Conservation (phyloP, 1,284 basidiomycete genomes). For the Rhodotorula sp. region DNA sequence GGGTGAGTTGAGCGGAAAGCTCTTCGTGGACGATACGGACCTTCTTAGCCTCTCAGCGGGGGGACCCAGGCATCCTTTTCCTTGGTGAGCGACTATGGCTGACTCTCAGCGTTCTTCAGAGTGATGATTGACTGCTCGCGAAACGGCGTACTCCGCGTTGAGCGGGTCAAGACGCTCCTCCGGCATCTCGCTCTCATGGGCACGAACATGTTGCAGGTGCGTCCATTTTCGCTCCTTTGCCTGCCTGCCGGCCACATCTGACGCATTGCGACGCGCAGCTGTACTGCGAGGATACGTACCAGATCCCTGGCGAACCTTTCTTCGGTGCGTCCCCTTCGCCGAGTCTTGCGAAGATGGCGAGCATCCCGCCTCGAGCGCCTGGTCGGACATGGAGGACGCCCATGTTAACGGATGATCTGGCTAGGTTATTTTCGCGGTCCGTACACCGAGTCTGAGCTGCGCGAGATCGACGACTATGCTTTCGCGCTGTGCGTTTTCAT, state of each 20-base stretch:
- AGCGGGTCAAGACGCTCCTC: slow-evolving; percentile 44
- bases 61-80: neutral
- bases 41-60: too few relatives aligned
- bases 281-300: slow-evolving; percentile 47
- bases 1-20: slow-evolving; percentile 19
- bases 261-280: too few relatives aligned
- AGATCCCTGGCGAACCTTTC: slow-evolving; percentile 49
- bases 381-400: neutral
- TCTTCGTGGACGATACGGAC: too few relatives aligned
- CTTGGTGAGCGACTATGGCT: too few relatives aligned
- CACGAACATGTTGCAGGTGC: slow-evolving; percentile 47
- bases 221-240: neutral
- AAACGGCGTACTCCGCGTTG: slow-evolving; percentile 48
- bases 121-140: slow-evolving; percentile 51
- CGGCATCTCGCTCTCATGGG: slow-evolving; percentile 47
- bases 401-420: neutral
- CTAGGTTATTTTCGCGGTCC: slow-evolving; percentile 37
- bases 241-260: too few relatives aligned
- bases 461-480: slow-evolving; percentile 49
- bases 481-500: slow-evolving; percentile 31
- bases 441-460: slow-evolving; percentile 43
- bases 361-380: neutral
- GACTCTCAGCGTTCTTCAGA: too few relatives aligned
- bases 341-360: neutral
- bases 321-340: slow-evolving; percentile 43